A percentile compares a stretch with the other conserved stretches of the same genome.
Evolutionary conservation across 495 filamentous ascomycete species (phyloP).

Genomic region (Coniosporium apollinis): DNA sequence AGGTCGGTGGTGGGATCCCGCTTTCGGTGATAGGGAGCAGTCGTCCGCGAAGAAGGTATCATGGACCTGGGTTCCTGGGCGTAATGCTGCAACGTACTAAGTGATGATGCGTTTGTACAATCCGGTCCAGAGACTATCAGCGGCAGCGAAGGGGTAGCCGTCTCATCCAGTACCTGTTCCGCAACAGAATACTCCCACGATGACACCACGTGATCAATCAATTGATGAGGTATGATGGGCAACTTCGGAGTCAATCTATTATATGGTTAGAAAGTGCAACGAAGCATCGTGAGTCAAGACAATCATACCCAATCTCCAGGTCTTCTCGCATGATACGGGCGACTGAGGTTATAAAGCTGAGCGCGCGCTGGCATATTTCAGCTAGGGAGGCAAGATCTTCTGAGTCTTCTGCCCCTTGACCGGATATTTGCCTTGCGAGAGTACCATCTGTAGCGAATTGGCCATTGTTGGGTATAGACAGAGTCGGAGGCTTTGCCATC

Average conservation of each 20-base stretch:
- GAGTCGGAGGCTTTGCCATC: slow-evolving; percentile 4
- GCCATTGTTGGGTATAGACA: slow-evolving; percentile 1
- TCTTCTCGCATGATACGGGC: slow-evolving; percentile 66
- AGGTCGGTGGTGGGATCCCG: too few relatives aligned
- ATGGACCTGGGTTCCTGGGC: too few relatives aligned
- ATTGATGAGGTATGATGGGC: slow-evolving; percentile 19
- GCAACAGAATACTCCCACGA: slow-evolving; percentile 72
- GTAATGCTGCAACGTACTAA: too few relatives aligned
- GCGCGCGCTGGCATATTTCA: slow-evolving; percentile 60
- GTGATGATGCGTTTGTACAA: too few relatives aligned
- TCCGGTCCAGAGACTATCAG: too few relatives aligned
- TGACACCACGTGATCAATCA: slow-evolving; percentile 66
- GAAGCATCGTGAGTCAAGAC: background rate
- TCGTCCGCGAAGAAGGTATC: too few relatives aligned
- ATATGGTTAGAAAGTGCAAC: background rate
- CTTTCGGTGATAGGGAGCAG: too few relatives aligned
- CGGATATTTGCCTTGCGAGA: background rate
- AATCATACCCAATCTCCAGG: slow-evolving; percentile 29
- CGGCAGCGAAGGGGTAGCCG: slow-evolving; percentile 33
- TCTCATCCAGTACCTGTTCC: slow-evolving; percentile 62
- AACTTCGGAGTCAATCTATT: slow-evolving; percentile 1
- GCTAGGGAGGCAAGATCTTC: slow-evolving; percentile 59
- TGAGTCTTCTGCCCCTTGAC: slow-evolving; percentile 19
- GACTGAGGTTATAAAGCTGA: slow-evolving; percentile 65
- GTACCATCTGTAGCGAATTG: too few relatives aligned